These are phyloP conservation scores for Pseudogymnoascus pannorum DNA, from an alignment of 2,329 filamentous ascomycete species.

Conservation along the genomic window DNA sequence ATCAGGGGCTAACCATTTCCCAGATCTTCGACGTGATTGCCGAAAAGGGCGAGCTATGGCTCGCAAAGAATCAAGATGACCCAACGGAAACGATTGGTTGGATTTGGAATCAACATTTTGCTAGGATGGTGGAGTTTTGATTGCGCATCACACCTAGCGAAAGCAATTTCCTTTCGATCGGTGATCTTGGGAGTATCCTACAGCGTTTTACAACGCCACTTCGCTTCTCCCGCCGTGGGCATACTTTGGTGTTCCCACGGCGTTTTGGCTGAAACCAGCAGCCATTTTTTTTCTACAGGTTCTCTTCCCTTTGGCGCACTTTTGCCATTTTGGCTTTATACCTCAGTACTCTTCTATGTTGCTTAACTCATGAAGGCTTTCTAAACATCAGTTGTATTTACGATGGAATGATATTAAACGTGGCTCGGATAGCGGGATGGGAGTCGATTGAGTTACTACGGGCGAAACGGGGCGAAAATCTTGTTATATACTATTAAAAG, in stretches of 20 bases:
- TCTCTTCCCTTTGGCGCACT: conserved; percentile 4
- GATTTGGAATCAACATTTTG: conserved; percentile 99
- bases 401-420: conserved; percentile 3
- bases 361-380: conserved; percentile 4
- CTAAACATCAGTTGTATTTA: conserved; percentile 7
- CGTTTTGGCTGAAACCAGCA: background rate
- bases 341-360: conserved; percentile 7
- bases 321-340: conserved; percentile 5
- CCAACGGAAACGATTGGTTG: conserved; percentile 71
- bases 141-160: background rate
- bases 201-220: background rate
- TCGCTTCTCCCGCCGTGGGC: background rate
- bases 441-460: background rate
- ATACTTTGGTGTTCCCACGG: background rate
- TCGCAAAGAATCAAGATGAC: conserved; percentile 96
- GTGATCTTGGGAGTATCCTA: background rate
- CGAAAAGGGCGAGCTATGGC: conserved; percentile 95
- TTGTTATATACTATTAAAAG: background rate
- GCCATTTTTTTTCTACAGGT: background rate
- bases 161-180: background rate
- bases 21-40: conserved; percentile 86
- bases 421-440: conserved; percentile 6
- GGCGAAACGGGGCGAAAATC: background rate
- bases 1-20: conserved; percentile 5
- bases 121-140: conserved; percentile 25